These are phyloP conservation scores for Penicillium diatomitis DNA, from an alignment of 495 filamentous ascomycete genomes.

Conservation along the genomic window DNA sequence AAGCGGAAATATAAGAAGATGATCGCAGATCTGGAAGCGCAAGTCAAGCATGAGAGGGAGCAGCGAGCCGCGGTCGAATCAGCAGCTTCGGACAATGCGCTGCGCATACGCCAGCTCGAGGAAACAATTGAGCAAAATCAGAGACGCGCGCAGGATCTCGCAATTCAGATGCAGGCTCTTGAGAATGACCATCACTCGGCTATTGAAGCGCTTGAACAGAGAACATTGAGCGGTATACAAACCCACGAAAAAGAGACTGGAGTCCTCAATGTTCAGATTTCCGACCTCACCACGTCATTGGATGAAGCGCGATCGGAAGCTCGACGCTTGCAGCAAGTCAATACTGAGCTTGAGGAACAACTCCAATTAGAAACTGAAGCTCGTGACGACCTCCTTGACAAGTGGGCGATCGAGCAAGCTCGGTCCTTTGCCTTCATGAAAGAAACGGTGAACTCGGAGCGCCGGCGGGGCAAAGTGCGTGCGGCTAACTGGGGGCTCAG, in stretches of 20 bases:
- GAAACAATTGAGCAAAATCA: conserved; percentile 24
- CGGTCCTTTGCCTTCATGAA: conserved; percentile 32
- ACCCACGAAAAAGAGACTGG: conserved; percentile 37
- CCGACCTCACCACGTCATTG: conserved; percentile 30
- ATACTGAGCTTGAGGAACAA: conserved; percentile 27
- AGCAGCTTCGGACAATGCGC: conserved; percentile 22
- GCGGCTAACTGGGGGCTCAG: conserved; percentile 34
- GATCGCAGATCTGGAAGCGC: conserved; percentile 32
- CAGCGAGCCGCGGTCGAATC: conserved; percentile 29
- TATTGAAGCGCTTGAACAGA: conserved; percentile 19
- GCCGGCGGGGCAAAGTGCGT: conserved; percentile 31
- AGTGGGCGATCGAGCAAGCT: conserved; percentile 30
- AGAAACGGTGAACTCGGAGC: conserved; percentile 27
- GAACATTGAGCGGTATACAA: conserved; percentile 20
- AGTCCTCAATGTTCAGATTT: conserved; percentile 30
- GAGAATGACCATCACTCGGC: conserved; percentile 23
- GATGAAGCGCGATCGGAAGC: conserved; percentile 23
- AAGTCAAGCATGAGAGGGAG: conserved; percentile 26
- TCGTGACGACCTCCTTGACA: conserved; percentile 28
- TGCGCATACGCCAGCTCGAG: conserved; percentile 34
- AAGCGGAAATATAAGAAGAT: conserved; percentile 22
- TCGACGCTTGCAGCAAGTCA: conserved; percentile 23
- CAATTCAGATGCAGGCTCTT: conserved; percentile 20
- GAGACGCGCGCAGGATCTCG: conserved; percentile 29
- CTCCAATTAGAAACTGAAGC: conserved; percentile 27